Conservation (phyloP, 176 grass and related monocot genomes). For the Triticum aestivum region DNA sequence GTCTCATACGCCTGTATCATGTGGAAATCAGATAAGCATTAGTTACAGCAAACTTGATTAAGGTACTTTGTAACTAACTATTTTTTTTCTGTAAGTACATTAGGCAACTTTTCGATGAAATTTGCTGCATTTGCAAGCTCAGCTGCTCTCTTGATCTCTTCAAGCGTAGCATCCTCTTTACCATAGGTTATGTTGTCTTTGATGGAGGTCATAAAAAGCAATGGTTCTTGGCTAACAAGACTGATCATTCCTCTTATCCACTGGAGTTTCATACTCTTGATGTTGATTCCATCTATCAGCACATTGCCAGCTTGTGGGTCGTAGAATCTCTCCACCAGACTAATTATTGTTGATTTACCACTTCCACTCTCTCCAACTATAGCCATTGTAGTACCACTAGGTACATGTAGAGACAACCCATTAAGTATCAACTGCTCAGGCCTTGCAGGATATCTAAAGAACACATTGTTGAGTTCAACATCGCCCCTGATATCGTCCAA, state of each 20-base stretch:
- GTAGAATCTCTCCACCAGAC: slow-evolving; percentile 74
- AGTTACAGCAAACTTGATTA: slow-evolving; percentile 3
- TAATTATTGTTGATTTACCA: slow-evolving; percentile 75
- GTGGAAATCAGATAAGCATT: slow-evolving; percentile 11
- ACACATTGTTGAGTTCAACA: slow-evolving; percentile 60
- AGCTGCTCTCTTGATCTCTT: slow-evolving; percentile 69
- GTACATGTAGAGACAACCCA: slow-evolving; percentile 43
- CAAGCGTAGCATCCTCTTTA: slow-evolving; percentile 58
- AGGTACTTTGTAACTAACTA: background rate
- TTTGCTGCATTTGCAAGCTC: slow-evolving; percentile 71
- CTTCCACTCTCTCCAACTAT: slow-evolving; percentile 83
- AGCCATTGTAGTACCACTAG: slow-evolving; percentile 67
- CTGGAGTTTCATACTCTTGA: slow-evolving; percentile 56
- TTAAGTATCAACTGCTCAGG: slow-evolving; percentile 60
- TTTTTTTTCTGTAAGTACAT: slow-evolving; percentile 41
- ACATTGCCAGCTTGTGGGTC: slow-evolving; percentile 69
- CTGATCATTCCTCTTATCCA: slow-evolving; percentile 68
- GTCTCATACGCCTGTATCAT: slow-evolving; percentile 52
- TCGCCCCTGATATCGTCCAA: slow-evolving; percentile 58
- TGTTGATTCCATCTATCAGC: slow-evolving; percentile 63
- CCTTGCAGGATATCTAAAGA: slow-evolving; percentile 73
- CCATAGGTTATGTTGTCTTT: slow-evolving; percentile 76
- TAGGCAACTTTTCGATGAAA: slow-evolving; percentile 68
- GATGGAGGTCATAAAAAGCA: slow-evolving; percentile 69
- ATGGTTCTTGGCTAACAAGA: slow-evolving; percentile 80